Evolutionary conservation across 495 filamentous ascomycete genomes (phyloP).

Genomic region (Hypoxylon rickii): DNA sequence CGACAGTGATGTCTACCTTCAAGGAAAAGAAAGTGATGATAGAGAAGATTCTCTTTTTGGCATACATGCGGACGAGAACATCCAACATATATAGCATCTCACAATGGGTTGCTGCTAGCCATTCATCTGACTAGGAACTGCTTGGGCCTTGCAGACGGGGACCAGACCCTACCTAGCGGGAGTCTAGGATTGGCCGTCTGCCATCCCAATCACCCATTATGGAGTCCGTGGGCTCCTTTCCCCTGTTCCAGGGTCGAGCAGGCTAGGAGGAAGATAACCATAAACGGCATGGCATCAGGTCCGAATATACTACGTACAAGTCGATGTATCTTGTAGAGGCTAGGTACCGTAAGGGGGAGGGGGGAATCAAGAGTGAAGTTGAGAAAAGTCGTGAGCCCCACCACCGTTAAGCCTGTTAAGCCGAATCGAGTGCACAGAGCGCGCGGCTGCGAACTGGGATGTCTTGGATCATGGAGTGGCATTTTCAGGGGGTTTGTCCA

Average conservation of each 20-base stretch:
- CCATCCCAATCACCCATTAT: conserved; percentile 25
- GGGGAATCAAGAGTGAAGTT: conserved; percentile 26
- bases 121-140: conserved; percentile 29
- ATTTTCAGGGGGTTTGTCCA: conserved; percentile 32
- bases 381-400: conserved; percentile 22
- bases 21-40: conserved; percentile 43
- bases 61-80: conserved; percentile 25
- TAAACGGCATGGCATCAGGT: conserved; percentile 28
- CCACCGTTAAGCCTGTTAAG: conserved; percentile 23
- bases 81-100: conserved; percentile 39
- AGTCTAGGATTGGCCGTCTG: conserved; percentile 29
- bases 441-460: conserved; percentile 31
- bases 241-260: conserved; percentile 34
- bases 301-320: too few species aligned
- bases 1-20: conserved; percentile 33
- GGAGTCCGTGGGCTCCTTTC: conserved; percentile 6
- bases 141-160: conserved; percentile 16
- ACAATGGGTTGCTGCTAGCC: conserved; percentile 17
- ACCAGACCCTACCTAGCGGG: conserved; percentile 19
- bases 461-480: conserved; percentile 32
- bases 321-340: too few species aligned
- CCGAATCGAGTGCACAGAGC: conserved; percentile 32
- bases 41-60: conserved; percentile 31
- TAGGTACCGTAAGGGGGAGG: not conserved
- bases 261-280: conserved; percentile 24